Percentiles rank a stretch among this genome's conserved stretches.
Conservation (phyloP, 106 monocot genomes). For the Platanthera zijinensis region DNA sequence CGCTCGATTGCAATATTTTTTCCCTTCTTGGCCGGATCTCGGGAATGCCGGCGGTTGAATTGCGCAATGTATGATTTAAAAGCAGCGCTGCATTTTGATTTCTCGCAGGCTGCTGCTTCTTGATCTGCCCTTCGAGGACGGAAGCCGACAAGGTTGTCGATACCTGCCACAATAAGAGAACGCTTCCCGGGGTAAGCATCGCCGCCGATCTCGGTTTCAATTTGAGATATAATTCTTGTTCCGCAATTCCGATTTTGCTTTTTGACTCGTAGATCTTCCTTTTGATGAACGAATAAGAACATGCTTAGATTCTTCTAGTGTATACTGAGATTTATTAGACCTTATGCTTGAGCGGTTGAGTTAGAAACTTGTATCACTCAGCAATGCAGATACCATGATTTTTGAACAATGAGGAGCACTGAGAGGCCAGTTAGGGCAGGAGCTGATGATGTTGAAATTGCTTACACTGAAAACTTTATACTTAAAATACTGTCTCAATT, state of each 20-base stretch:
- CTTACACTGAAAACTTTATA: neutral
- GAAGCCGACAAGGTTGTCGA: conserved; percentile 92
- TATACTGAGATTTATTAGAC: neutral
- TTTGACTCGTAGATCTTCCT: neutral
- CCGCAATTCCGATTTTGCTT: neutral
- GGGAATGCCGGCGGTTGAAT: conserved; percentile 10
- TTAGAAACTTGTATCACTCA: neutral
- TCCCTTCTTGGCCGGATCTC: conserved; percentile 9
- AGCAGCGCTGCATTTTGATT: neutral
- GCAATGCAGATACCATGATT: neutral
- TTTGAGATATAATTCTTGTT: neutral
- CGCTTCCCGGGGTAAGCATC: conserved; percentile 69
- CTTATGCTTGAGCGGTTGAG: neutral
- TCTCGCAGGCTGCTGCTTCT: conserved; percentile 83
- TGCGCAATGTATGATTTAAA: neutral
- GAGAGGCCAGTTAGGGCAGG: neutral
- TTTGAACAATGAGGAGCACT: neutral
- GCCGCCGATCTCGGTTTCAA: neutral
- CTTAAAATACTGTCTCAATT: neutral
- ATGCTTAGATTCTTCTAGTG: neutral
- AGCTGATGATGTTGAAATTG: neutral
- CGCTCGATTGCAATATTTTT: no score
- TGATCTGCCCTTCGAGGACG: conserved; percentile 76
- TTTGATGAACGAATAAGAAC: neutral
- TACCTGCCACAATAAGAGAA: conserved; percentile 79